Conservation (phyloP, 768 basidiomycete species). For the Boletales sp. region DNA sequence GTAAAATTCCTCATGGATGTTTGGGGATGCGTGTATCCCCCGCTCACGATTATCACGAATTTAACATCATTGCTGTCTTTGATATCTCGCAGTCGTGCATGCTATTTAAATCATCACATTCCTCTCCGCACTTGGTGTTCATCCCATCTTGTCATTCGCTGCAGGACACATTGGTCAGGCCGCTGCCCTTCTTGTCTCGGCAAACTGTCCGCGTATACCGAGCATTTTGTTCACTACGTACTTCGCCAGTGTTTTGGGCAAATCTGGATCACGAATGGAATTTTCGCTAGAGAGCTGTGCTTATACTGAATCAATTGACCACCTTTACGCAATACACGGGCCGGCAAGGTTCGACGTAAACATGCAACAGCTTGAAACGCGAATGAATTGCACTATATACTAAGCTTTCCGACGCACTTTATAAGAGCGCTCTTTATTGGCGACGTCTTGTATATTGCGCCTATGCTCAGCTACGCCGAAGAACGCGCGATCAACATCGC, state of each 20-base stretch:
- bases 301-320: too few relatives aligned
- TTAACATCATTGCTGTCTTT: constrained; percentile 25
- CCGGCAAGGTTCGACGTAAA: too few relatives aligned
- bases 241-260: background rate
- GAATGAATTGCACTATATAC: too few relatives aligned
- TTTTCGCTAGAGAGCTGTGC: too few relatives aligned
- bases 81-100: constrained; percentile 21
- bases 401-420: too few relatives aligned
- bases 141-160: constrained; percentile 5
- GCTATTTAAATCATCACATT: constrained; percentile 13
- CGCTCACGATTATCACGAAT: constrained; percentile 19
- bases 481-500: constrained; percentile 35
- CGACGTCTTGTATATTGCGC: background rate
- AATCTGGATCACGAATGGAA: too few relatives aligned
- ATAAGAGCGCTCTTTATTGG: background rate
- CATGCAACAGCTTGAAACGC: too few relatives aligned
- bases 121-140: background rate
- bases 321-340: too few relatives aligned
- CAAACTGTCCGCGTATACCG: constrained; percentile 13
- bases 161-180: constrained; percentile 7
- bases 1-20: constrained; percentile 5
- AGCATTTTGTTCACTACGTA: background rate
- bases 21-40: constrained; percentile 2
- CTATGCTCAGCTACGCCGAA: constrained; percentile 29
- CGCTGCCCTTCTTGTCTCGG: constrained; percentile 1